Evolutionary conservation across 1,284 basidiomycete species (phyloP).

Genomic region (Puccinia triticina): DNA sequence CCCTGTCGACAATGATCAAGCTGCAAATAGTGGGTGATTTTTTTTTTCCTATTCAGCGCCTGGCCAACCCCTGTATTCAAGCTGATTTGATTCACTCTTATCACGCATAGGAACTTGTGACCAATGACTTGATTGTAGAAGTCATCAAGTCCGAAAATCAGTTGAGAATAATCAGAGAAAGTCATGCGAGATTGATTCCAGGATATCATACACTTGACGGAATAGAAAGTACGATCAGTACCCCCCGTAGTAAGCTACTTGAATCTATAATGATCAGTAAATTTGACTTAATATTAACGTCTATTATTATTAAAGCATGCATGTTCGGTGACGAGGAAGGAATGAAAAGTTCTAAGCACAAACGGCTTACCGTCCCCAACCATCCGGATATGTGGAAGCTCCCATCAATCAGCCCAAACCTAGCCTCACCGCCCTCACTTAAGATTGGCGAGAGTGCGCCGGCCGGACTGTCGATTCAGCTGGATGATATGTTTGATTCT

Average conservation of each 20-base stretch:
- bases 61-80: too few species aligned
- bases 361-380: not conserved
- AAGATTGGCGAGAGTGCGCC: not conserved
- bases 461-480: not conserved
- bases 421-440: not conserved
- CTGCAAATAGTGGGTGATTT: not conserved
- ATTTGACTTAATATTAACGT: too few species aligned
- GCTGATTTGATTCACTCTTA: not conserved
- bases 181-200: not conserved
- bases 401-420: not conserved
- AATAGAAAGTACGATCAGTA: not conserved
- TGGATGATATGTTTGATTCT: not conserved
- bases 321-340: not conserved
- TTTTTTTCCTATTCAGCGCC: too few species aligned
- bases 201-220: not conserved
- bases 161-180: not conserved
- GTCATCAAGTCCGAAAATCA: not conserved
- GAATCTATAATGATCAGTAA: too few species aligned
- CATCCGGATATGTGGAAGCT: not conserved
- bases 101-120: constrained; percentile 12
- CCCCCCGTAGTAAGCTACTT: not conserved
- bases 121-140: constrained; percentile 22
- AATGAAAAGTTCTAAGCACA: not conserved
- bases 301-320: not conserved
- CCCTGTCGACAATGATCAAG: constrained; percentile 7